Percentiles rank a stretch among this genome's conserved stretches.
These are phyloP conservation scores for Scytalidium lignicola DNA, from an alignment of 2,329 filamentous ascomycete species.

Conservation along the genomic window DNA sequence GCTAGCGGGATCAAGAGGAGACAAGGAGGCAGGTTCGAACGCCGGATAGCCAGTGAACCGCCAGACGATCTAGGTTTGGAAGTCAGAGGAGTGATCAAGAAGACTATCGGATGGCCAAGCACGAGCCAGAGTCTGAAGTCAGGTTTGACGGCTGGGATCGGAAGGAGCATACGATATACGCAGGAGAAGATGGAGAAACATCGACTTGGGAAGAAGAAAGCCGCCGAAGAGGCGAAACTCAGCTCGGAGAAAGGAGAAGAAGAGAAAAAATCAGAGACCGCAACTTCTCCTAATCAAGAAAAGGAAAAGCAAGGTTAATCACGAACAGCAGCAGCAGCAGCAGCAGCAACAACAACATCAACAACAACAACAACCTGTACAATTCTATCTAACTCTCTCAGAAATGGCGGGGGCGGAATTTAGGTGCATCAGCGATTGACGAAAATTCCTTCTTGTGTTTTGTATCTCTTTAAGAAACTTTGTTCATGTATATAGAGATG, in stretches of 20 bases:
- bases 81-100: conserved; percentile 72
- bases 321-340: too few species aligned
- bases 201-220: conserved; percentile 26
- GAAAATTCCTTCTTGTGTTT: too few species aligned
- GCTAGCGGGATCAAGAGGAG: conserved; percentile 63
- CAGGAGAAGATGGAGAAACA: conserved; percentile 74
- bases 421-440: too few species aligned
- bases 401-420: too few species aligned
- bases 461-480: too few species aligned
- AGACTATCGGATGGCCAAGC: conserved; percentile 89
- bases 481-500: too few species aligned
- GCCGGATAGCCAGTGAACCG: conserved; percentile 69
- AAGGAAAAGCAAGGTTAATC: too few species aligned
- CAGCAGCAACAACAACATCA: too few species aligned
- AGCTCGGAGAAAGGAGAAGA: background rate
- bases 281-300: too few species aligned
- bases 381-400: too few species aligned
- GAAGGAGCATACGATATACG: conserved; percentile 68
- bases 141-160: conserved; percentile 69
- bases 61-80: conserved; percentile 61
- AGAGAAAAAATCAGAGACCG: conserved; percentile 1
- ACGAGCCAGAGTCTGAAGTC: conserved; percentile 84
- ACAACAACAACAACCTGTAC: too few species aligned
- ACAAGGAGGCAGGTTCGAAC: conserved; percentile 81
- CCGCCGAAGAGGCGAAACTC: conserved; percentile 3